A percentile compares a stretch with the other conserved stretches of the same genome.
Evolutionary conservation across 176 grass and related monocot genomes (phyloP).

Genomic region (Eragrostis nindensis): DNA sequence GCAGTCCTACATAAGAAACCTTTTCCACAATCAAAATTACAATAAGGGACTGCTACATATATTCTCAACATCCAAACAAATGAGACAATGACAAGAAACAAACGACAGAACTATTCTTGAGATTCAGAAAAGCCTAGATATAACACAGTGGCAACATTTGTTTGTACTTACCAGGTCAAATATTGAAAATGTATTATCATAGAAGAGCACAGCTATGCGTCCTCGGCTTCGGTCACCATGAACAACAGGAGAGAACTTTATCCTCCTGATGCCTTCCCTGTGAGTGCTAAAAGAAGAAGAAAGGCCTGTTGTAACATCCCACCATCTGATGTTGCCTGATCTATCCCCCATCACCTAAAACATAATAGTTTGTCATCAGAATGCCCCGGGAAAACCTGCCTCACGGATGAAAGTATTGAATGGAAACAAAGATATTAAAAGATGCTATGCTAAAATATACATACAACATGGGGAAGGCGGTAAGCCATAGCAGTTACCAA

Average conservation of each 20-base stretch:
- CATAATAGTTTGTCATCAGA: conserved; percentile 43
- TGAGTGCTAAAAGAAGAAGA: conserved; percentile 99
- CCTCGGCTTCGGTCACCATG: conserved; percentile 87
- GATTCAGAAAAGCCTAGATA: conserved; percentile 22
- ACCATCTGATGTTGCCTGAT: conserved; percentile 98
- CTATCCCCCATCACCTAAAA: conserved; percentile 97
- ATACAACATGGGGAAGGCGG: conserved; percentile 96
- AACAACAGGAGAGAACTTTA: conserved; percentile 97
- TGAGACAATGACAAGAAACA: conserved; percentile 3
- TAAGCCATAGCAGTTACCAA: conserved; percentile 99
- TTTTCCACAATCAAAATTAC: conserved; percentile 20
- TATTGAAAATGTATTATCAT: conserved; percentile 98
- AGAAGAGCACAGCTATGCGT: conserved; percentile 92
- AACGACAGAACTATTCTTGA: background rate
- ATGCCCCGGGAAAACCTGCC: conserved; percentile 31
- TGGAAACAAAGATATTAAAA: background rate
- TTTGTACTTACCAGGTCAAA: conserved; percentile 92
- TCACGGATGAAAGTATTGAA: conserved; percentile 25
- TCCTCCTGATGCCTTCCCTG: conserved; percentile 94
- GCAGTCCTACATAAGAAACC: conserved; percentile 15
- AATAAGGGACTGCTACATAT: conserved; percentile 26
- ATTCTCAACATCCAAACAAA: conserved; percentile 16
- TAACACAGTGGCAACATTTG: conserved; percentile 21
- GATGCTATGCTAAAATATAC: conserved; percentile 36
- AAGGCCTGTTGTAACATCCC: conserved; percentile 95